Evolutionary conservation across 345 rosid genomes (phyloP).

Genomic region (Populus davidiana): DNA sequence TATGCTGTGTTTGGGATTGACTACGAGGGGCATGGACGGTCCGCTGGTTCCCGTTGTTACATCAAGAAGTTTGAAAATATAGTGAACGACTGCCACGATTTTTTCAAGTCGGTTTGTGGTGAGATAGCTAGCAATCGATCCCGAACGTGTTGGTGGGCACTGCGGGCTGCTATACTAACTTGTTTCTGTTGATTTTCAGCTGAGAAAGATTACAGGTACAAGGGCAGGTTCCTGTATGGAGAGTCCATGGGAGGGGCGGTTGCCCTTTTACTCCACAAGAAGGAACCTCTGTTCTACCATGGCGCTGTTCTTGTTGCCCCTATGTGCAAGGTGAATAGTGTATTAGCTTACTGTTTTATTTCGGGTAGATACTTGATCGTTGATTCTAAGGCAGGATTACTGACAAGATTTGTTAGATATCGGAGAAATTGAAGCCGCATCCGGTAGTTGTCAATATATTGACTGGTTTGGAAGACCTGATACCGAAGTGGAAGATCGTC

Average conservation of each 20-base stretch:
- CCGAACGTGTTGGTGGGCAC: background rate
- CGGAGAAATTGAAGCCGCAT: slow-evolving; percentile 92
- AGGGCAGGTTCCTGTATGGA: slow-evolving; percentile 85
- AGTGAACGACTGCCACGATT: slow-evolving; percentile 67
- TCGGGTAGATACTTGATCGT: background rate
- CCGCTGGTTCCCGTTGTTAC: slow-evolving; percentile 84
- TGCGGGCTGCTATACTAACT: background rate
- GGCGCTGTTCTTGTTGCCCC: slow-evolving; percentile 96
- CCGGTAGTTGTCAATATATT: slow-evolving; percentile 71
- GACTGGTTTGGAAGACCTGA: slow-evolving; percentile 75
- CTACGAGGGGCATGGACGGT: slow-evolving; percentile 88
- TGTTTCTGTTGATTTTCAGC: slow-evolving; percentile 29
- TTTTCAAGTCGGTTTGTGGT: slow-evolving; percentile 72
- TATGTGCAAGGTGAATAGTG: slow-evolving; percentile 78
- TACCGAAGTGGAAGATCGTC: slow-evolving; percentile 97
- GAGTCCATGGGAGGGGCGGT: slow-evolving; percentile 99
- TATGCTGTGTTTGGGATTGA: slow-evolving; percentile 90
- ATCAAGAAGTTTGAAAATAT: slow-evolving; percentile 76
- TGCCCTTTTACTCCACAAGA: slow-evolving; percentile 71
- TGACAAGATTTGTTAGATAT: slow-evolving; percentile 47
- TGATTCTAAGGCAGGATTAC: background rate
- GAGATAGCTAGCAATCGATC: background rate
- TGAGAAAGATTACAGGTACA: slow-evolving; percentile 64
- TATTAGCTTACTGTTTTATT: background rate
- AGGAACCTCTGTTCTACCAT: slow-evolving; percentile 73